phyloP scores from a whole-genome alignment of 805 yeast species.

The Metschnikowia gelsemii region DNA sequence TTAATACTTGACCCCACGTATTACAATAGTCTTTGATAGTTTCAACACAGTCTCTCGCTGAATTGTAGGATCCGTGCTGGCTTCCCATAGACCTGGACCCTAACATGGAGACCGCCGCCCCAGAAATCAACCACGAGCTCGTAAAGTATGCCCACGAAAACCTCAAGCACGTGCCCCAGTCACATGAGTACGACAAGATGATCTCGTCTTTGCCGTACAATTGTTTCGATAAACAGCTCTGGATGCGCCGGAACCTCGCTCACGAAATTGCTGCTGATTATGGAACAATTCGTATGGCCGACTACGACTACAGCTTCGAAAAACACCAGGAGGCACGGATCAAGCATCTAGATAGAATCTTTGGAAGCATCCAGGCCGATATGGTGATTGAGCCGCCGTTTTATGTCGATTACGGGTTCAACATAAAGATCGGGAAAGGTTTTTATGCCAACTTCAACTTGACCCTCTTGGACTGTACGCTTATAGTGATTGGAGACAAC shows the following conservation, averaged over 20 bases:
- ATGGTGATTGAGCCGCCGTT: conserved; percentile 57
- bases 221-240: conserved; percentile 29
- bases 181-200: conserved; percentile 54
- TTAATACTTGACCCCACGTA: too few species aligned
- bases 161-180: conserved; percentile 33
- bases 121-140: conserved; percentile 33
- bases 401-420: conserved; percentile 65
- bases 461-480: conserved; percentile 56
- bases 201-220: conserved; percentile 51
- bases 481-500: conserved; percentile 59
- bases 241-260: conserved; percentile 28
- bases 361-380: conserved; percentile 49
- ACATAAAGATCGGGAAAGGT: conserved; percentile 53
- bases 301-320: conserved; percentile 28
- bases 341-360: conserved; percentile 36
- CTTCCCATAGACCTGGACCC: too few species aligned
- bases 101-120: too few species aligned
- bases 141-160: conserved; percentile 36
- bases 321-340: conserved; percentile 37
- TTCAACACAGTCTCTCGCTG: too few species aligned
- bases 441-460: conserved; percentile 61
- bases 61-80: too few species aligned
- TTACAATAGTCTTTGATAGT: too few species aligned
- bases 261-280: conserved; percentile 39
- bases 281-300: conserved; percentile 32